A percentile compares a stretch with the other conserved stretches of the same genome.
Evolutionary conservation across 108 stramenopile genomes (phyloP).

Genomic region (Seminavis robusta): DNA sequence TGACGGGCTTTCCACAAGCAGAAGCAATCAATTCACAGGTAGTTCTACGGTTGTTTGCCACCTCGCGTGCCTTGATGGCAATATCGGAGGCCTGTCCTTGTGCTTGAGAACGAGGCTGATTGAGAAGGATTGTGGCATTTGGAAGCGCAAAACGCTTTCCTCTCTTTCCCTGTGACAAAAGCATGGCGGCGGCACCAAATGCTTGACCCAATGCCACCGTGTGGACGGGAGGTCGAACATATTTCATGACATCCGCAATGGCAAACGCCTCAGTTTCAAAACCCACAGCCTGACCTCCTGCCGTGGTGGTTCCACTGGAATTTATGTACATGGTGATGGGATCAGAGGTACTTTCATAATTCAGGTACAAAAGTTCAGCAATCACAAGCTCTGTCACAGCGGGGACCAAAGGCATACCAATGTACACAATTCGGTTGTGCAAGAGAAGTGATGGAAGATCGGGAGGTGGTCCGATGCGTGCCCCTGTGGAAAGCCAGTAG

Average conservation of each 20-base stretch:
- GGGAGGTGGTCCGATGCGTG: conserved; percentile 94
- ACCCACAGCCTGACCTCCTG: conserved; percentile 86
- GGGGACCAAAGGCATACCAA: conserved; percentile 97
- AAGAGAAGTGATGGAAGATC: conserved; percentile 96
- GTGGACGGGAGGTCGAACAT: conserved; percentile 93
- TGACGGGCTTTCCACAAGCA: conserved; percentile 87
- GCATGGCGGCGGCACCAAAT: conserved; percentile 95
- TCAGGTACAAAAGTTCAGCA: conserved; percentile 94
- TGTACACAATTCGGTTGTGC: conserved; percentile 98
- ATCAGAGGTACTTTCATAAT: conserved; percentile 84
- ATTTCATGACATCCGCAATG: conserved; percentile 98
- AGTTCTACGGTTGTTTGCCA: conserved; percentile 82
- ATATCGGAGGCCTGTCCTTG: conserved; percentile 96
- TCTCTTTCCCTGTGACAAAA: conserved; percentile 88
- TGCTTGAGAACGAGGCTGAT: conserved; percentile 91
- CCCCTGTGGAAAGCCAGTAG: conserved; percentile 39
- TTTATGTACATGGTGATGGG: conserved; percentile 99
- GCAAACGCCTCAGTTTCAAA: conserved; percentile 99
- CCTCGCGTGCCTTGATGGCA: conserved; percentile 95
- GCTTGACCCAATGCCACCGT: conserved; percentile 97
- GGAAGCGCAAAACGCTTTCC: conserved; percentile 92
- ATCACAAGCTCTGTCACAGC: conserved; percentile 96
- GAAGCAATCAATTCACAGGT: conserved; percentile 89
- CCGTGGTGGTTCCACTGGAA: conserved; percentile 90
- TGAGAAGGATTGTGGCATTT: conserved; percentile 93